Base-by-base conservation (phyloP, 805 yeast genomes). In the Ogataea pini region DNA sequence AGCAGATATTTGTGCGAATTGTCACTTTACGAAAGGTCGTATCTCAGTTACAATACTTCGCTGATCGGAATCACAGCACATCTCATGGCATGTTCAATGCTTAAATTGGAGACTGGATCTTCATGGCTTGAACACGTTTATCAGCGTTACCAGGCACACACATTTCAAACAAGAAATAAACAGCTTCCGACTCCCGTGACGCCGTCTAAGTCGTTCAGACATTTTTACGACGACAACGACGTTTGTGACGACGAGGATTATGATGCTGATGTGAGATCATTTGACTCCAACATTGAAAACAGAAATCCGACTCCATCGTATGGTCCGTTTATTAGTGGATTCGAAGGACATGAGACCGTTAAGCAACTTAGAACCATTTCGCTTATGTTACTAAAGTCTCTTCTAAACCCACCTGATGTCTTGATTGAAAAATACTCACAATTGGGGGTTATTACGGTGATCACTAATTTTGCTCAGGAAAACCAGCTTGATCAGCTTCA, bases 1-100 rank as follows among this genome's bases (percentile, higher is more conserved):
- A 72, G 75, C 22, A 69, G 85, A 46, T 80, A 78, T 51, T 66
- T 80, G 31, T 78, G 83, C 56, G 85, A 80, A 62, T 63, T 78
- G 38, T 71, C 82, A 0, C 60, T 80, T 14, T 80, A 77, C 58
- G 76, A 78, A 40, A 71, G 75, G 54, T 65, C 58, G 36, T 80
- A 73, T 54, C 58, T 80, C 38, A 61, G 68, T 10, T 69, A 68
- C 50, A 72, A 76, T 18, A 57, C 79, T 4, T 73, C 80, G 2
- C 53, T 74, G 41, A 67, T 79, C 13, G 74, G 79, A n/a, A 63
- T 72, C 10, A 64, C 82, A 2, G 79, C 82, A n/a, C 77, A 76
- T 55, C 62, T 78, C 46, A 62, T 80, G 50, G 79, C 85, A 10
- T 77, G 82, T 52, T 70, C 80, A 14, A 77, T 79, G 72, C 61